Evolutionary conservation across 805 yeast genomes (phyloP), one percentile per base, ranked within the genome.

Genomic region (Saturnispora diversa): DNA sequence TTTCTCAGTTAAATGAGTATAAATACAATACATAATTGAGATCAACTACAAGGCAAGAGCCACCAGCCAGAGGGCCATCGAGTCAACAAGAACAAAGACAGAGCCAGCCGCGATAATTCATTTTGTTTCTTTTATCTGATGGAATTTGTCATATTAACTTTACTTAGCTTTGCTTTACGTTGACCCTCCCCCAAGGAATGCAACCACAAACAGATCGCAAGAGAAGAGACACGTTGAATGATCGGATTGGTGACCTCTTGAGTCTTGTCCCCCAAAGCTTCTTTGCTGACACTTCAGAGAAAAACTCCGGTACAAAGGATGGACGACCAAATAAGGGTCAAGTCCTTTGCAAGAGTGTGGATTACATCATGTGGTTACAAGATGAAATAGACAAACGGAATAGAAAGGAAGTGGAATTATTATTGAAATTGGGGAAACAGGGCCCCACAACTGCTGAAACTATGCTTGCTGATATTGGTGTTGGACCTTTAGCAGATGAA

Each of bases 311-410:
- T 0, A 82, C 90, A 1, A 81, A 79, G 47, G 90, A 82, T 51
- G 92, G 90, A 2, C 82, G 80, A 49, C 94, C 94, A 0, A 83
- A 82, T 53, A 84, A 84, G 60, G 94, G 94, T 2, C 90, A 82
- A 55, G 81, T 84, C 2, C 63, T 84, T 44, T 72, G 84, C 7
- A 82, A 80, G 52, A 73, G 85, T 0, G 87, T 83, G 2, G 87
- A 80, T 46, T 83, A 81, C 52, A 74, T 84, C 31, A 77, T 74
- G 44, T 63, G 62, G 45, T 59, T 84, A 26, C 94, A 84, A 55
- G 77, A 74, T 45, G 66, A 73, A 43, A 84, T 86, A 44, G 95
- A 86, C 55, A 76, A 75, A 42, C 82, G 77, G 50, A 86, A 86
- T 59, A 66, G 90, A 42, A 74, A 72, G 45, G 95, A 86, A 55